A percentile compares a stretch with the other conserved stretches of the same genome.
Conservation (phyloP, 2,329 filamentous ascomycete species). For the Colletotrichum incanum region DNA sequence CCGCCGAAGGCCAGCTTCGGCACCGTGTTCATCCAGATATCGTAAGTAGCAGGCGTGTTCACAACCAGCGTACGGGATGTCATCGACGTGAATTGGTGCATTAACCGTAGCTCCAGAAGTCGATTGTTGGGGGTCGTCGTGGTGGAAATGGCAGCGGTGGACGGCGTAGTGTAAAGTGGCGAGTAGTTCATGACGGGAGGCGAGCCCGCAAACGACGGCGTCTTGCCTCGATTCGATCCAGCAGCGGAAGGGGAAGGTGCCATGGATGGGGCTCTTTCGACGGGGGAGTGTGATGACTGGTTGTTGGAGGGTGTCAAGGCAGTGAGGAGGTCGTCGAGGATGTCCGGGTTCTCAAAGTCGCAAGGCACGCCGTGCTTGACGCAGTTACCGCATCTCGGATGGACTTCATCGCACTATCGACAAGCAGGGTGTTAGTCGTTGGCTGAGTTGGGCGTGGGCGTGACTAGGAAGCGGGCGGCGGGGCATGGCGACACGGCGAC, state of each 20-base stretch:
- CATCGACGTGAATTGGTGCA: constrained; percentile 76
- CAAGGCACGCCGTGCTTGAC: constrained; percentile 77
- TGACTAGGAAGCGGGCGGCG: not conserved
- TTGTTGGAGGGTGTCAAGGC: constrained; percentile 46
- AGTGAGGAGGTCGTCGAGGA: constrained; percentile 61
- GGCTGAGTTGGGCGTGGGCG: not conserved
- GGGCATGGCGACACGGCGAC: constrained; percentile 23
- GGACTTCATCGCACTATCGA: constrained; percentile 74
- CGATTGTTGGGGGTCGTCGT: constrained; percentile 59
- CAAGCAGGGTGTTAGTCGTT: not conserved
- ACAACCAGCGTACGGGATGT: constrained; percentile 74
- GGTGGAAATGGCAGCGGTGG: constrained; percentile 50
- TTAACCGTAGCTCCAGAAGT: constrained; percentile 73
- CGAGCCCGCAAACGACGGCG: constrained; percentile 44
- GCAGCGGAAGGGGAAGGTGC: constrained; percentile 46
- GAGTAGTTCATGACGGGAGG: constrained; percentile 48
- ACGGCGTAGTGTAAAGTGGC: constrained; percentile 53
- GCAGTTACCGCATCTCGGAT: constrained; percentile 77
- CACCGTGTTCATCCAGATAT: constrained; percentile 73
- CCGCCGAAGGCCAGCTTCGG: constrained; percentile 74
- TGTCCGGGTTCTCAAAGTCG: constrained; percentile 72
- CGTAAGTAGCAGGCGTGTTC: constrained; percentile 65
- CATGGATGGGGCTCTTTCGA: constrained; percentile 45
- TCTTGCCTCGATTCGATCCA: constrained; percentile 41
- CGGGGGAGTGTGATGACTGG: constrained; percentile 46